A percentile compares a stretch with the other conserved stretches of the same genome.
phyloP scores from a whole-genome alignment of 2,329 filamentous ascomycete genomes.

The Alternaria ethzedia region DNA sequence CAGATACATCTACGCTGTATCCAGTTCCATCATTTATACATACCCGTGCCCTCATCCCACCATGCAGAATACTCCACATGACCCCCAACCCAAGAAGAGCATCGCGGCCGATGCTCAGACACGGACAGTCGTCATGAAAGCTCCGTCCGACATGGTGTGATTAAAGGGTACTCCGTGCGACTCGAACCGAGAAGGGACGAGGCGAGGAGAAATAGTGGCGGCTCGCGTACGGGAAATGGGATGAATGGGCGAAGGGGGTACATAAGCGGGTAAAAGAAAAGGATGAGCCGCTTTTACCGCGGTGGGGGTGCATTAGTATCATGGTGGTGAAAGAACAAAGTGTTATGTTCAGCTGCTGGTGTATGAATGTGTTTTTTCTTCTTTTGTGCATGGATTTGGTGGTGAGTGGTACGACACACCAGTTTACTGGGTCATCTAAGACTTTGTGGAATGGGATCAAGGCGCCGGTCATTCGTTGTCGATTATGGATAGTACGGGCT shows the following conservation, averaged over 20 bases:
- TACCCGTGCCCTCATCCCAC: neutral
- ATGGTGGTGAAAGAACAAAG: neutral
- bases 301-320: neutral
- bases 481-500: no score
- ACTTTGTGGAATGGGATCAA: no score
- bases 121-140: neutral
- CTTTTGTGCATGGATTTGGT: no score
- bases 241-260: neutral
- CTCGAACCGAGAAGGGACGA: neutral
- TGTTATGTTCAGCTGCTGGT: neutral
- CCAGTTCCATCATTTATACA: neutral
- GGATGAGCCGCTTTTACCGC: neutral
- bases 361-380: neutral
- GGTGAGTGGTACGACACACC: no score
- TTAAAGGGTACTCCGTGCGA: neutral
- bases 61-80: neutral
- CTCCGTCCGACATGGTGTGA: neutral
- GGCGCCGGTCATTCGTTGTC: no score
- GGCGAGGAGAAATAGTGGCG: neutral
- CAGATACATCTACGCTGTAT: neutral
- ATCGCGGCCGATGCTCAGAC: neutral
- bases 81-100: neutral
- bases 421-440: no score
- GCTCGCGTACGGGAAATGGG: neutral
- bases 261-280: neutral